Conservation (phyloP, 371 early-diverging fungal species). For the Haplosporangium sp. region DNA sequence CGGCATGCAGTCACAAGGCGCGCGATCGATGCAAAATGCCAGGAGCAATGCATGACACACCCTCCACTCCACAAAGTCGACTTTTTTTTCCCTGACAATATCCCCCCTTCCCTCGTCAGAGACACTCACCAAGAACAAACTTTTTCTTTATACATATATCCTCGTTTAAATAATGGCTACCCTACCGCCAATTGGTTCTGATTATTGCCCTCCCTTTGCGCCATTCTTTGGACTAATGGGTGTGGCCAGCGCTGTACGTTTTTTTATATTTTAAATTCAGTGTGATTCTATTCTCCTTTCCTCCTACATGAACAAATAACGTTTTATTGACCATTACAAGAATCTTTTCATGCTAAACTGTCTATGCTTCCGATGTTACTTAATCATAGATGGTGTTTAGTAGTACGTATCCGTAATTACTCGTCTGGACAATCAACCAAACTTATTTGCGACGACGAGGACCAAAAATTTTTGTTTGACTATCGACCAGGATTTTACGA, state of each 20-base stretch:
- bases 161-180: conserved; percentile 35
- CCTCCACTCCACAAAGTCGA: not conserved
- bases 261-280: too few species aligned
- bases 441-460: not conserved
- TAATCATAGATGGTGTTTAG: conserved; percentile 64
- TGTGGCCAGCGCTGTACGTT: conserved; percentile 64
- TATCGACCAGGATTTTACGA: not conserved
- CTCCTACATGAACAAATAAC: too few species aligned
- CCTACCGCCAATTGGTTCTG: conserved; percentile 43
- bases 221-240: conserved; percentile 82
- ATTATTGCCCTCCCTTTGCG: conserved; percentile 65
- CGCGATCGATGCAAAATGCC: not conserved
- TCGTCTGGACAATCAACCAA: too few species aligned
- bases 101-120: not conserved
- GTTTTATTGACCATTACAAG: too few species aligned
- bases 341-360: too few species aligned
- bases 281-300: not conserved
- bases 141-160: not conserved
- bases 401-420: conserved; percentile 54
- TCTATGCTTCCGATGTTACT: not conserved
- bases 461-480: not conserved
- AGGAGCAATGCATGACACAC: not conserved
- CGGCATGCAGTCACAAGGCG: not conserved
- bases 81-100: not conserved
- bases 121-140: not conserved